Base-by-base conservation (phyloP, 768 basidiomycete species). In the Lentinula guzmanii region DNA sequence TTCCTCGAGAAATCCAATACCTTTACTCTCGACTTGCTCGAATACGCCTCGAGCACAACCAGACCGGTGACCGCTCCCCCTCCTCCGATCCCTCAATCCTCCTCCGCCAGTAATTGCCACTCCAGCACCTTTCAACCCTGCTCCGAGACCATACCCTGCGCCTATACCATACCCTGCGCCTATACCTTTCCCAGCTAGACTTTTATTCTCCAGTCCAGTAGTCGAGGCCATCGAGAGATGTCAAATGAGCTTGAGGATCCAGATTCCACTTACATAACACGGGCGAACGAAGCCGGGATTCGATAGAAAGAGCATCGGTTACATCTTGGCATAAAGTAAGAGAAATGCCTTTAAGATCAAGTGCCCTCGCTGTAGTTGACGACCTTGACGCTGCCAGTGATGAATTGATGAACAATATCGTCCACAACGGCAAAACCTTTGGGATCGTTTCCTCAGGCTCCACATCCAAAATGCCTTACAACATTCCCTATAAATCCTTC, bases 241-340 rank as follows among this genome's bases (percentile, higher is more conserved):
- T 1, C 98, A 76, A 9, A 98, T 86, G 2, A 90, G 90, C 76
- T 97, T 98, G 53, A 98, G 72, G 21, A 21, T 95, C 93, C 24
- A 98, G 72, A 65, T 95, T 86, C 67, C 94, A 98, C 70, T 91
- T 89, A 45, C 91, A 85, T 59, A 97, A 82, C 21, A 90, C 86
- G 21, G 96, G 77, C 68, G 93, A 95, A 31, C 89, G 79, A 18
- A 97, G 75, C 0, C 95, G 95, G 90, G 94, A 98, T 72, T 98
- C 93, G 61, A 97, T 88, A 7, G 86, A 85, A 65, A 98, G 86
- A 13, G 97, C 86, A 72, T 98, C 96, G 0, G 96, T 89, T 16
- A 99, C 15, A 94, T 21, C 11, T 88, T 86, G 0, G 93, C 89
- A 0, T 84, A 79, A 1, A 86, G 84, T 89, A 18, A 98, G 79